Evolutionary conservation across 352 stramenopile genomes (phyloP).

Genomic region (Pythium sukuiense): DNA sequence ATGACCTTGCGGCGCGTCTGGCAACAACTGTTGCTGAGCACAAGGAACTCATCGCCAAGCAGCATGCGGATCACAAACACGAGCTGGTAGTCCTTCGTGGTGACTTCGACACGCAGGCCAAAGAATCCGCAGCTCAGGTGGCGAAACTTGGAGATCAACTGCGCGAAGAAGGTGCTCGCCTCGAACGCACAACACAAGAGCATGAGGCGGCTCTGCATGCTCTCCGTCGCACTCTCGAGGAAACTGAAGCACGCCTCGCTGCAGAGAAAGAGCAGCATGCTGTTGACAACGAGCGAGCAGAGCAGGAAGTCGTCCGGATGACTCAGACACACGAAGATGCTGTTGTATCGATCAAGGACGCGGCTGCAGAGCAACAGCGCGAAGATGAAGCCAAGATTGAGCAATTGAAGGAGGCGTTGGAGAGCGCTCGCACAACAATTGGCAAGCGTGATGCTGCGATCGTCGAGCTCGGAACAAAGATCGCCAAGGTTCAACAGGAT

Average conservation of each 20-base stretch:
- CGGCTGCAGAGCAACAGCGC: neutral
- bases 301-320: neutral
- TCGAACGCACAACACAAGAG: neutral
- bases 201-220: neutral
- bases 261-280: neutral
- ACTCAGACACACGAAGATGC: neutral
- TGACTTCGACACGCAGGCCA: neutral
- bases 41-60: neutral
- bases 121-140: neutral
- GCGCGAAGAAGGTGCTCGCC: neutral
- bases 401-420: neutral
- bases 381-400: neutral
- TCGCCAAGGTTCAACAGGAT: conserved; percentile 1
- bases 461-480: conserved; percentile 6
- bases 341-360: neutral
- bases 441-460: conserved; percentile 10
- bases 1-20: neutral
- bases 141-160: neutral
- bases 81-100: neutral
- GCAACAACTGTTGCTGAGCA: neutral
- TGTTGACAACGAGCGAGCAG: neutral
- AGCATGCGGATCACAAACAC: neutral
- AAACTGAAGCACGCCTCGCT: neutral
- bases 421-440: neutral
- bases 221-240: neutral